Evolutionary conservation across 768 basidiomycete species (phyloP).

Genomic region (Tulasnella sp.): DNA sequence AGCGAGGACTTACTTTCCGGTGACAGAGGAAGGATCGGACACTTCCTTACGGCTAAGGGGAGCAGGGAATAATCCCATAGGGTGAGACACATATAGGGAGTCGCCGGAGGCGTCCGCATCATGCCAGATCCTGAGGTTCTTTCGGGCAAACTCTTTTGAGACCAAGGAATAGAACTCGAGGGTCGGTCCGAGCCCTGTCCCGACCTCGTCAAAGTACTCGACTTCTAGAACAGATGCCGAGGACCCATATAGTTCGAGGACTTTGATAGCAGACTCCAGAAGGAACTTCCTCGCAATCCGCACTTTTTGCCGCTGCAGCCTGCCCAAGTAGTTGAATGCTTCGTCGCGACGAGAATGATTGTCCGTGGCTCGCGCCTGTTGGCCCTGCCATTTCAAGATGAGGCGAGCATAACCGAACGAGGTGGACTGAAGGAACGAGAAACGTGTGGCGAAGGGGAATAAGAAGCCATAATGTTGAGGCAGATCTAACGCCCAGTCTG

Average conservation of each 20-base stretch:
- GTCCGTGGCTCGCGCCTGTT: conserved; percentile 59
- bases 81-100: conserved; percentile 71
- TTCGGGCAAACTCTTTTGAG: conserved; percentile 85
- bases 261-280: conserved; percentile 91
- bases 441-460: conserved; percentile 96
- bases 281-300: conserved; percentile 91
- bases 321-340: conserved; percentile 82
- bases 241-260: conserved; percentile 92
- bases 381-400: conserved; percentile 89
- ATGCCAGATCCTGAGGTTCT: conserved; percentile 84
- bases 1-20: conserved; percentile 20
- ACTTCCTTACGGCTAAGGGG: conserved; percentile 34
- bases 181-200: conserved; percentile 93
- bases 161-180: conserved; percentile 98
- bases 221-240: conserved; percentile 91
- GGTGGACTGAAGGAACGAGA: conserved; percentile 93
- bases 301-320: conserved; percentile 91
- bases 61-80: conserved; percentile 77
- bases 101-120: conserved; percentile 56
- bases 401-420: conserved; percentile 96
- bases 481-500: conserved; percentile 94
- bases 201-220: conserved; percentile 98
- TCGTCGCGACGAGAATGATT: conserved; percentile 79
- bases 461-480: conserved; percentile 97
- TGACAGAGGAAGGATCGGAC: conserved; percentile 6